Percentiles rank a stretch among this genome's conserved stretches.
Evolutionary conservation across 257 asterid species (phyloP).

Genomic region (Solanum chiquidenum): DNA sequence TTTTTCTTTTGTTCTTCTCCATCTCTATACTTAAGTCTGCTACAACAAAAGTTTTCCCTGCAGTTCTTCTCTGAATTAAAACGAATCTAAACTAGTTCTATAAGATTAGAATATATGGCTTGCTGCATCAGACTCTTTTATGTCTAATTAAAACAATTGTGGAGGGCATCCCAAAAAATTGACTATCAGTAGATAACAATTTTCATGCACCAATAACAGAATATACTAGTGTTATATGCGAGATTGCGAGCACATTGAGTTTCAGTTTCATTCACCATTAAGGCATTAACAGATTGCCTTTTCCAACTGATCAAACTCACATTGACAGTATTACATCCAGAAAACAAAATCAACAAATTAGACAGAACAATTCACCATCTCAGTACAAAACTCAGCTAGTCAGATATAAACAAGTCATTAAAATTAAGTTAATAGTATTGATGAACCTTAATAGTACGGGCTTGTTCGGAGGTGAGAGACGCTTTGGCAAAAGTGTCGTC

Average conservation of each 20-base stretch:
- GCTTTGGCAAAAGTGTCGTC: constrained; percentile 87
- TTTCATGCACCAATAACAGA: neutral
- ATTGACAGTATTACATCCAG: neutral
- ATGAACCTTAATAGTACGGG: constrained; percentile 76
- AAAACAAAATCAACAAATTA: neutral
- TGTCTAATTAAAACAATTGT: neutral
- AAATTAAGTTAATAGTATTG: neutral
- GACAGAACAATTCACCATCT: neutral
- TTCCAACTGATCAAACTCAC: neutral
- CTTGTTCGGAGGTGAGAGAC: constrained; percentile 75
- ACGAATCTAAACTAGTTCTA: neutral
- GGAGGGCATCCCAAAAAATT: neutral
- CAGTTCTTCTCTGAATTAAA: neutral
- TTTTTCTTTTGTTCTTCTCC: neutral
- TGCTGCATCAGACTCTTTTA: neutral
- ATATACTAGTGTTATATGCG: neutral
- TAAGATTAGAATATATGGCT: neutral
- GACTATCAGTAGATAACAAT: neutral
- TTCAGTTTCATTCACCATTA: neutral
- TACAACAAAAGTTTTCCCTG: neutral
- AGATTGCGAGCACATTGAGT: neutral
- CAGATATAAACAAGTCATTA: neutral
- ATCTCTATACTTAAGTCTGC: neutral
- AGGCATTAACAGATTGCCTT: neutral
- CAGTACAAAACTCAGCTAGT: neutral